These are phyloP conservation scores for Balansia obtecta DNA, from an alignment of 2,329 filamentous ascomycete species.

Conservation along the genomic window DNA sequence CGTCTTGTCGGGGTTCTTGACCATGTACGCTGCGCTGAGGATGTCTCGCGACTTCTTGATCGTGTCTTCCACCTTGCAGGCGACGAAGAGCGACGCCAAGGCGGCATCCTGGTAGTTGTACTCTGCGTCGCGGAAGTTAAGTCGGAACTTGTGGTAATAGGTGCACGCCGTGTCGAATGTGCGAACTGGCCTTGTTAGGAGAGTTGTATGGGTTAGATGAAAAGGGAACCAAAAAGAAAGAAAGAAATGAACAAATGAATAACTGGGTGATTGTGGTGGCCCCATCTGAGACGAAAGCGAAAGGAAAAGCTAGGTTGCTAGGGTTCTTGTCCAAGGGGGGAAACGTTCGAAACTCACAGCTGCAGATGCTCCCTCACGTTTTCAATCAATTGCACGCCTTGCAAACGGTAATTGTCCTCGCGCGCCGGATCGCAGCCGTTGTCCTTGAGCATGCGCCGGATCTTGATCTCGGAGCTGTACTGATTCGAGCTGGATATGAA, in stretches of 20 bases:
- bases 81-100: constrained; percentile 76
- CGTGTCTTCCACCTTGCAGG: constrained; percentile 96
- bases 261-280: no score
- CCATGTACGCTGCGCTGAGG: constrained; percentile 77
- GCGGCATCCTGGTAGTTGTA: constrained; percentile 83
- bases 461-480: constrained; percentile 71
- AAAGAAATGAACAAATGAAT: no score
- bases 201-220: neutral
- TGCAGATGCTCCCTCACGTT: constrained; percentile 67
- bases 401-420: constrained; percentile 69
- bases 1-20: constrained; percentile 57
- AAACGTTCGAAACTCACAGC: constrained; percentile 46
- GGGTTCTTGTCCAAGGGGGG: neutral
- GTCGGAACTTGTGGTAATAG: constrained; percentile 88
- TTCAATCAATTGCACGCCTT: constrained; percentile 83
- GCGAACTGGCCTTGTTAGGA: constrained; percentile 55
- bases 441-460: constrained; percentile 59
- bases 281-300: no score
- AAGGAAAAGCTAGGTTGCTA: no score
- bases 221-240: neutral
- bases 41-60: constrained; percentile 94
- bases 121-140: constrained; percentile 73
- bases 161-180: constrained; percentile 86
- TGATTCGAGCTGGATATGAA: constrained; percentile 43
- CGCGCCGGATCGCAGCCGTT: constrained; percentile 62